Percentiles rank a stretch among this genome's conserved stretches.
Evolutionary conservation across 352 stramenopile genomes (phyloP).

Genomic region (Phytophthora multivora): DNA sequence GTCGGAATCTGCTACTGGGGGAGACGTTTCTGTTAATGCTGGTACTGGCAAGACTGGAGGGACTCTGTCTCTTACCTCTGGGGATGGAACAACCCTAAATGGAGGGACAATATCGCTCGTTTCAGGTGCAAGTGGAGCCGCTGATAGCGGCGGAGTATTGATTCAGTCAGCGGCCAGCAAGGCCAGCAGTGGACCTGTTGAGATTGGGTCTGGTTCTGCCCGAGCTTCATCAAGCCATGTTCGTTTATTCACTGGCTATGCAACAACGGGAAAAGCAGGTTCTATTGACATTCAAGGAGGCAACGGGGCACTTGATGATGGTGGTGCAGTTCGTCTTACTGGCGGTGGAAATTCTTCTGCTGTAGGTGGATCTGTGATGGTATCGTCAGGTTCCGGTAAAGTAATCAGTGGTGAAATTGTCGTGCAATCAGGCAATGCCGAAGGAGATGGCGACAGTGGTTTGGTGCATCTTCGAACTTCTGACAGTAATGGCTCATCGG

Average conservation of each 20-base stretch:
- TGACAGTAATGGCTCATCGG: constrained; percentile 23
- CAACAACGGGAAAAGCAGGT: constrained; percentile 32
- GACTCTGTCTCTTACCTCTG: constrained; percentile 28
- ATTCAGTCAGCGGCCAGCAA: constrained; percentile 31
- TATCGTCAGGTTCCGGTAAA: constrained; percentile 27
- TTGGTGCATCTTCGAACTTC: constrained; percentile 25
- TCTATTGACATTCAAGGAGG: constrained; percentile 36
- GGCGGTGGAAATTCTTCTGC: constrained; percentile 25
- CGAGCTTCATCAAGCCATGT: constrained; percentile 30
- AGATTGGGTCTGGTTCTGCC: constrained; percentile 34
- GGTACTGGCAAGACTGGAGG: constrained; percentile 27
- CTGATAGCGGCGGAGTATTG: constrained; percentile 26
- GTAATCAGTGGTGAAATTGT: constrained; percentile 19
- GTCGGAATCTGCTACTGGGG: constrained; percentile 25
- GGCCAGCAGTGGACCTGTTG: constrained; percentile 32
- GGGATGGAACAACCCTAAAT: constrained; percentile 25
- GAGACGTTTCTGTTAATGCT: constrained; percentile 19
- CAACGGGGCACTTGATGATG: constrained; percentile 15
- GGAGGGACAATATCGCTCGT: constrained; percentile 33
- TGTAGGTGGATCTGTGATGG: constrained; percentile 20
- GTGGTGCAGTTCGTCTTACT: constrained; percentile 25
- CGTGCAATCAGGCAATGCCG: constrained; percentile 30
- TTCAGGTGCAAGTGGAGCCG: constrained; percentile 27
- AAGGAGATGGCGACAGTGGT: constrained; percentile 29
- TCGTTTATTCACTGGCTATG: constrained; percentile 32